Conservation (phyloP, 1,284 basidiomycete species). For the Puccinia triticina region DNA sequence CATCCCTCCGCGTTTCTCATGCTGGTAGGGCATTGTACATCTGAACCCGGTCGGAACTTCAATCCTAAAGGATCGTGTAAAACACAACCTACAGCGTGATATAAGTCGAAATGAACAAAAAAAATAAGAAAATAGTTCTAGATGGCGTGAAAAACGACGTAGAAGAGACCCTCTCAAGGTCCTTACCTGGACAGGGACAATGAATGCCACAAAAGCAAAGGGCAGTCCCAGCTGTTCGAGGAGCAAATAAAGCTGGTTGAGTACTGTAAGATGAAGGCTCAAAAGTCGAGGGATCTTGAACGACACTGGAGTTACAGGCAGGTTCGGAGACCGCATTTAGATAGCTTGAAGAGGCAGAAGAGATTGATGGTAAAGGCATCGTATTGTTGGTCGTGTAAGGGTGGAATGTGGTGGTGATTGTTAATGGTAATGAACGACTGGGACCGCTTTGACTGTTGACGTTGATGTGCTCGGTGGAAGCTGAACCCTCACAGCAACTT, state of each 20-base stretch:
- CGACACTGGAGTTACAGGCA: not conserved
- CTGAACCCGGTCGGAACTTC: constrained; percentile 23
- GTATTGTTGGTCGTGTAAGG: constrained; percentile 1
- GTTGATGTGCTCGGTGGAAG: not conserved
- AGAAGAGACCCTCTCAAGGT: too few species aligned
- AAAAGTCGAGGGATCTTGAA: not conserved
- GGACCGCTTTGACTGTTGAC: not conserved
- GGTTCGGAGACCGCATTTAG: constrained; percentile 9
- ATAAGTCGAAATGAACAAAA: not conserved
- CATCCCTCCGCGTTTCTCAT: constrained; percentile 27
- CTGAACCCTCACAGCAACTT: not conserved
- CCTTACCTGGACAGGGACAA: constrained; percentile 40
- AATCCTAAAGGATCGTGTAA: constrained; percentile 30
- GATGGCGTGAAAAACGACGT: not conserved
- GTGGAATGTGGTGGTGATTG: not conserved
- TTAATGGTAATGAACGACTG: not conserved
- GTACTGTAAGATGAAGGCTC: constrained; percentile 12
- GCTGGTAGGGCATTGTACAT: constrained; percentile 32
- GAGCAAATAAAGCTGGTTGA: constrained; percentile 31
- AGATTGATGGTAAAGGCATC: not conserved
- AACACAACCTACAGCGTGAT: constrained; percentile 19
- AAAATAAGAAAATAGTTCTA: not conserved
- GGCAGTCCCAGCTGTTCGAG: constrained; percentile 39
- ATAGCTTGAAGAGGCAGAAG: not conserved
- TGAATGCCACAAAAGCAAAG: constrained; percentile 45